Percentiles rank a stretch among this genome's conserved stretches.
These are phyloP conservation scores for Begonia peltatifolia DNA, from an alignment of 306 rosid genomes.

Conservation along the genomic window DNA sequence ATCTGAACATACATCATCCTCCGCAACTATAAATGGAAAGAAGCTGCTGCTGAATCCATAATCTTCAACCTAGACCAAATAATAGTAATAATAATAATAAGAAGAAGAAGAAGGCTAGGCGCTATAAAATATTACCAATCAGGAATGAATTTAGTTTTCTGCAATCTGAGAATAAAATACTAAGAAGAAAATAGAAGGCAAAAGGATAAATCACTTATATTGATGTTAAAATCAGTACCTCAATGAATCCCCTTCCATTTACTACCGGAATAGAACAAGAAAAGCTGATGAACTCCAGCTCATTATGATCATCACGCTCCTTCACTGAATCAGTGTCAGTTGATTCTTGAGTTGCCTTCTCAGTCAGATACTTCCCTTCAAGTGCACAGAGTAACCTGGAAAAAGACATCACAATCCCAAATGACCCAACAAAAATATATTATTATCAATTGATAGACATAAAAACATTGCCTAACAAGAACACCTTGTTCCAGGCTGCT, in stretches of 20 bases:
- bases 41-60: constrained; percentile 69
- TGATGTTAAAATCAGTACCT: constrained; percentile 23
- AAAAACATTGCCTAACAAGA: no score
- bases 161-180: no score
- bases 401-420: not conserved
- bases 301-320: constrained; percentile 31
- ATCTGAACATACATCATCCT: constrained; percentile 75
- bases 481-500: constrained; percentile 48
- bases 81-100: no score
- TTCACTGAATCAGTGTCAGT: constrained; percentile 25
- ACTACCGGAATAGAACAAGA: constrained; percentile 47
- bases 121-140: no score
- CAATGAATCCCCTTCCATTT: constrained; percentile 78
- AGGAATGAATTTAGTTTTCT: no score
- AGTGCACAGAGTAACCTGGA: constrained; percentile 81
- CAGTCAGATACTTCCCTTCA: constrained; percentile 71
- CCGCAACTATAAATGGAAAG: constrained; percentile 87
- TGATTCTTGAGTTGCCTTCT: constrained; percentile 40
- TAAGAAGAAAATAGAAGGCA: no score
- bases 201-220: no score
- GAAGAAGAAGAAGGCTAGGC: no score
- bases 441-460: no score
- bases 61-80: constrained; percentile 62
- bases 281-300: constrained; percentile 34
- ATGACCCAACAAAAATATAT: no score